Evolutionary conservation across 2,329 filamentous ascomycete genomes (phyloP).

Genomic region (Achaetomium macrosporum): DNA sequence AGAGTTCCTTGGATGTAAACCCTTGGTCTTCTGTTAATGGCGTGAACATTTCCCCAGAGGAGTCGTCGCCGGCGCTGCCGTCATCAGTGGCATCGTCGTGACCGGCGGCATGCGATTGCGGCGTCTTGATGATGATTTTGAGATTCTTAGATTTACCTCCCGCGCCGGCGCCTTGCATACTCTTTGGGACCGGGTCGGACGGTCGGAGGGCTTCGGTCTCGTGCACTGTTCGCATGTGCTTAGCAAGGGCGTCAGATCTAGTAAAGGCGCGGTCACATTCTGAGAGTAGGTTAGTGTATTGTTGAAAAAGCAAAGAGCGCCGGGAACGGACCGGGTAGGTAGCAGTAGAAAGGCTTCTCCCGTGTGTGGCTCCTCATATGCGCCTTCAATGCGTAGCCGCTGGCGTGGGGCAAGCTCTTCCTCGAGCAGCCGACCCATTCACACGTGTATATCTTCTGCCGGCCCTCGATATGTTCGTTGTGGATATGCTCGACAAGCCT

Average conservation of each 20-base stretch:
- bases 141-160: constrained; percentile 46
- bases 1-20: constrained; percentile 61
- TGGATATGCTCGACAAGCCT: constrained; percentile 77
- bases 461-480: constrained; percentile 85
- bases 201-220: constrained; percentile 91
- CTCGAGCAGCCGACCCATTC: constrained; percentile 88
- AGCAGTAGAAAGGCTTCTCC: constrained; percentile 98
- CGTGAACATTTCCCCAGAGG: constrained; percentile 54
- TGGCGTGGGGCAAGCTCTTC: constrained; percentile 88
- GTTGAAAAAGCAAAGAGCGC: not conserved
- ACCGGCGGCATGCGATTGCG: constrained; percentile 51
- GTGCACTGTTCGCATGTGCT: constrained; percentile 98
- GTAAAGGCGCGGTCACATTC: constrained; percentile 98
- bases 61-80: constrained; percentile 47
- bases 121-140: constrained; percentile 60
- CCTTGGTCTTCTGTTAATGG: constrained; percentile 50
- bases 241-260: constrained; percentile 87
- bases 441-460: constrained; percentile 96
- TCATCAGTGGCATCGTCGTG: constrained; percentile 47
- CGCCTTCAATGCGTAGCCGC: constrained; percentile 89
- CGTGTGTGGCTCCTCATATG: constrained; percentile 97
- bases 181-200: constrained; percentile 67
- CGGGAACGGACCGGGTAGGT: constrained; percentile 66
- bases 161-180: constrained; percentile 45
- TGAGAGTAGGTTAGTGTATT: constrained; percentile 33